A percentile compares a stretch with the other conserved stretches of the same genome.
phyloP scores from a whole-genome alignment of 352 stramenopile genomes.

The Aphanomyces invadans region DNA sequence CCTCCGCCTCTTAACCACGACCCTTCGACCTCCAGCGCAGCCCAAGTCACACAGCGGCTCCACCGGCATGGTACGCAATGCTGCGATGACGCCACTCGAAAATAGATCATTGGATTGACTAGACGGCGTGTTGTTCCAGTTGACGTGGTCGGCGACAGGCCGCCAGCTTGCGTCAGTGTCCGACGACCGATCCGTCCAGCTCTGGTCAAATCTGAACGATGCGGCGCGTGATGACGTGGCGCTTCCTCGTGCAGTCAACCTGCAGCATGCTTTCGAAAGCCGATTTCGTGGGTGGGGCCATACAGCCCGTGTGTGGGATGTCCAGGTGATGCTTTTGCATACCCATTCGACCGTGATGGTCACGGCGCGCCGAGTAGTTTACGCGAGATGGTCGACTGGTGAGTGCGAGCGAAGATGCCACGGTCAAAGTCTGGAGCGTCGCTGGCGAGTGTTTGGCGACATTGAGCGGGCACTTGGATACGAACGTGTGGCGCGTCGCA shows the following conservation, averaged over 20 bases:
- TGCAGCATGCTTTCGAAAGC: constrained; percentile 30
- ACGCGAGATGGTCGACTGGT: constrained; percentile 29
- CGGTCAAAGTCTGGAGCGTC: constrained; percentile 65
- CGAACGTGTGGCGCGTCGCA: constrained; percentile 68
- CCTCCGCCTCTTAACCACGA: not conserved
- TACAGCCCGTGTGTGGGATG: constrained; percentile 78
- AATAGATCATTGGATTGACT: not conserved
- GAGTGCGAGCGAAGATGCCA: constrained; percentile 68
- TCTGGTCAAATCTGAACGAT: constrained; percentile 47
- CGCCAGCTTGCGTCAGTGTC: constrained; percentile 69
- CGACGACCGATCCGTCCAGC: constrained; percentile 75
- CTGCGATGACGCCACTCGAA: not conserved
- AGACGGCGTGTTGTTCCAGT: constrained; percentile 79
- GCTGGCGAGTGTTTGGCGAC: constrained; percentile 57
- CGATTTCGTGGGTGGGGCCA: constrained; percentile 76
- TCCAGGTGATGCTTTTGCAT: too few relatives aligned
- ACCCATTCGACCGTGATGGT: too few relatives aligned
- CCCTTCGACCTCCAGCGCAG: not conserved
- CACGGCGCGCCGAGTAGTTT: too few relatives aligned
- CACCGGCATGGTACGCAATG: constrained; percentile 41
- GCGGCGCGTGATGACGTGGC: constrained; percentile 16
- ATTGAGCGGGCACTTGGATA: constrained; percentile 62
- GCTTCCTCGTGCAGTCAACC: not conserved
- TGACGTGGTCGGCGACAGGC: constrained; percentile 65
- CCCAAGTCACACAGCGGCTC: constrained; percentile 38